phyloP scores from a whole-genome alignment of 208 protist species.

The Trypanosoma platydactyli region DNA sequence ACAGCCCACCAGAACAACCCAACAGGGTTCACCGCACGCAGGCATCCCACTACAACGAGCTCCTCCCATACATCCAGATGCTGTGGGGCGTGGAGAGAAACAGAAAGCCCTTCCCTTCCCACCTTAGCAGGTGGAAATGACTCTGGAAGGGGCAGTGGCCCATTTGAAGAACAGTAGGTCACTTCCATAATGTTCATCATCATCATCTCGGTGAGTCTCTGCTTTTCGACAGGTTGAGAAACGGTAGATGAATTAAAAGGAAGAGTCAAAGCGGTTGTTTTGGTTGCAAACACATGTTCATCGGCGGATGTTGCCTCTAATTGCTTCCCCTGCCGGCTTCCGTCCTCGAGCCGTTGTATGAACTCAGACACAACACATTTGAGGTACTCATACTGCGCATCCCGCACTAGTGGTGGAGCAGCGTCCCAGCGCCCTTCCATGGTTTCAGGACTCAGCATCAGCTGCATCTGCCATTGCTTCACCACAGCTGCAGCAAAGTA shows the following conservation, averaged over 20 bases:
- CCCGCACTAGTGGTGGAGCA: slow-evolving; percentile 8
- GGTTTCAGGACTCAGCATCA: not conserved
- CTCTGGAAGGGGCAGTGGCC: slow-evolving; percentile 7
- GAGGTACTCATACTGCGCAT: slow-evolving; percentile 18
- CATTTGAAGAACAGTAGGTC: slow-evolving; percentile 15
- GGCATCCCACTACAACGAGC: slow-evolving; percentile 11
- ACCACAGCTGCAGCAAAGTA: slow-evolving; percentile 25
- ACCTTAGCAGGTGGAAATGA: not conserved
- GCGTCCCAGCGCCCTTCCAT: slow-evolving; percentile 13
- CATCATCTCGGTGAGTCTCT: not conserved
- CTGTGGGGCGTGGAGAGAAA: slow-evolving; percentile 1
- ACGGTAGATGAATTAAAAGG: not conserved
- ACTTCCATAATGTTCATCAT: slow-evolving; percentile 9
- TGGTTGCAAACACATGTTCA: not conserved
- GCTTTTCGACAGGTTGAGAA: not conserved
- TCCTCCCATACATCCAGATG: slow-evolving; percentile 6
- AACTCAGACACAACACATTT: not conserved
- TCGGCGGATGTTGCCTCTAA: not conserved
- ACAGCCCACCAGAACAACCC: slow-evolving; percentile 24
- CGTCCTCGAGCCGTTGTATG: not conserved
- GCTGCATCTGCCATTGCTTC: slow-evolving; percentile 13
- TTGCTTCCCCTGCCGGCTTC: not conserved
- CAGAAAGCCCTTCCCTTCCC: not conserved
- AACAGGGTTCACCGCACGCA: slow-evolving; percentile 4
- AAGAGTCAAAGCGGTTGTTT: too few species aligned